Conservation (phyloP, 495 filamentous ascomycete species). For the Xylaria scruposa region DNA sequence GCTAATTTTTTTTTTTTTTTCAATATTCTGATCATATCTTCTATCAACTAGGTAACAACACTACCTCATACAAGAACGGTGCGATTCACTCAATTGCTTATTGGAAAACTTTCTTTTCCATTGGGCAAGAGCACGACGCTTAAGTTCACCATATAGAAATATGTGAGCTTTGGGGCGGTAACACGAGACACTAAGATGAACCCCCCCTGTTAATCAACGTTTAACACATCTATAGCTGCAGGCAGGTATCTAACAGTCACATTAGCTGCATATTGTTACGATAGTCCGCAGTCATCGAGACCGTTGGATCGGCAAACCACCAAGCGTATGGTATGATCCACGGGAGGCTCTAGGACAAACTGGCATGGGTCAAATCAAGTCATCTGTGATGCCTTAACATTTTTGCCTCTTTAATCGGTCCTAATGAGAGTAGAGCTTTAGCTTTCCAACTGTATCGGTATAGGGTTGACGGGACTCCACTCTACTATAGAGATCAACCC, state of each 20-base stretch:
- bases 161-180: neutral
- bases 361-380: neutral
- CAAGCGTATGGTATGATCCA: neutral
- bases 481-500: neutral
- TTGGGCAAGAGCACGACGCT: neutral
- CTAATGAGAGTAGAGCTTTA: neutral
- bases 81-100: neutral
- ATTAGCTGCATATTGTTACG: neutral
- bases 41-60: neutral
- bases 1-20: neutral
- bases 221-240: neutral
- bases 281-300: neutral
- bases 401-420: neutral
- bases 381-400: neutral
- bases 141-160: neutral
- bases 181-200: neutral
- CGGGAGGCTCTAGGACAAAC: neutral
- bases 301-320: neutral
- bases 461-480: neutral
- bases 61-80: neutral
- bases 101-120: neutral
- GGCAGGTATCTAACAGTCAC: neutral
- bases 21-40: constrained; percentile 5
- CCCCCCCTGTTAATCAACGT: neutral
- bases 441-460: neutral